Percentiles rank a stretch among this genome's conserved stretches.
These are phyloP conservation scores for Fusarium austroafricanum DNA, from an alignment of 2,329 filamentous ascomycete species.

Conservation along the genomic window DNA sequence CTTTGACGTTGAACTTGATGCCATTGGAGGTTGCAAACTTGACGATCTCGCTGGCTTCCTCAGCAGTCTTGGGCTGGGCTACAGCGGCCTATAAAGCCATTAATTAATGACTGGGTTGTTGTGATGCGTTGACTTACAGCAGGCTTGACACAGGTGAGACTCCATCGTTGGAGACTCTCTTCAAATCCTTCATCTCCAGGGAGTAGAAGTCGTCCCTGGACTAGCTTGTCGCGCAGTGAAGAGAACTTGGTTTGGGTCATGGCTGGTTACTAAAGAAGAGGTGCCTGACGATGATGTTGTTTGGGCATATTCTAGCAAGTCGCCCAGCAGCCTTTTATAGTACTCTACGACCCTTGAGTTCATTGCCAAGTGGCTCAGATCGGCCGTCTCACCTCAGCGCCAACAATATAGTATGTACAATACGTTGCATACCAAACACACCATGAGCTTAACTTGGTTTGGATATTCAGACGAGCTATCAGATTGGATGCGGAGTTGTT, in stretches of 20 bases:
- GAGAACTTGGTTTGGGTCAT: slow-evolving; percentile 37
- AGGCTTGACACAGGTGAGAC: slow-evolving; percentile 51
- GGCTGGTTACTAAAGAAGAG: not conserved
- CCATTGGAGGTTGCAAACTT: slow-evolving; percentile 56
- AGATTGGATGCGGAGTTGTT: slow-evolving; percentile 7
- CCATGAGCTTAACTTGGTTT: not conserved
- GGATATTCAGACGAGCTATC: not conserved
- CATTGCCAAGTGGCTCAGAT: not conserved
- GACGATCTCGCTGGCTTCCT: slow-evolving; percentile 57
- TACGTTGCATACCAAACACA: not conserved
- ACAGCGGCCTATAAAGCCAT: slow-evolving; percentile 55
- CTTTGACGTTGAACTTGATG: slow-evolving; percentile 64
- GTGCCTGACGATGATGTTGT: not conserved
- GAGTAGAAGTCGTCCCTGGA: slow-evolving; percentile 47
- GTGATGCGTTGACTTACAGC: slow-evolving; percentile 39
- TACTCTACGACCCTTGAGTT: not conserved
- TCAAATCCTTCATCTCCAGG: slow-evolving; percentile 51
- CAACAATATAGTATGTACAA: not conserved
- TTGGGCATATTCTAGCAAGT: not conserved
- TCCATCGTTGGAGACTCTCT: slow-evolving; percentile 54
- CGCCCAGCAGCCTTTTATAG: slow-evolving; percentile 12
- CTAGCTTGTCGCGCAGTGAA: slow-evolving; percentile 33
- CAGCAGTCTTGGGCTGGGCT: slow-evolving; percentile 54
- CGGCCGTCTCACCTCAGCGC: slow-evolving; percentile 7
- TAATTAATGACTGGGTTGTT: not conserved